phyloP scores from a whole-genome alignment of 495 filamentous ascomycete species.

The Daldinia vernicosa region DNA sequence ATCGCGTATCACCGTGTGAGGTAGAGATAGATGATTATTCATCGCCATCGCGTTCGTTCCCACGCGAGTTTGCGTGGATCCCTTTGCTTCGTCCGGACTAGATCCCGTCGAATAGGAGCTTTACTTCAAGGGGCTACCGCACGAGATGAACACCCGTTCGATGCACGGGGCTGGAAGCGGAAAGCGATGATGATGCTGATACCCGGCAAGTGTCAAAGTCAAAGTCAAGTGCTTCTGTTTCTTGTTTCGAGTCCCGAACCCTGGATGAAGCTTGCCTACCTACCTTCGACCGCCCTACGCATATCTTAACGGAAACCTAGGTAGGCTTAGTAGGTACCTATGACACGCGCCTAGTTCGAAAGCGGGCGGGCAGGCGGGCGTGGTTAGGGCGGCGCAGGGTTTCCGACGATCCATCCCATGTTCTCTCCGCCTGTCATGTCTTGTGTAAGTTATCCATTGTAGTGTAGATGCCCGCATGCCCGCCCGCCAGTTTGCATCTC shows the following conservation, averaged over 20 bases:
- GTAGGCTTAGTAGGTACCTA: too few relatives aligned
- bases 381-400: background rate
- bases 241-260: background rate
- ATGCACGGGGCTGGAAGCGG: conserved; percentile 36
- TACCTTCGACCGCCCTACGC: too few relatives aligned
- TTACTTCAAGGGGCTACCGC: background rate
- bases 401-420: conserved; percentile 3
- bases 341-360: background rate
- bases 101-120: conserved; percentile 23
- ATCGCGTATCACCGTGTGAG: background rate
- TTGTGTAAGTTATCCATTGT: background rate
- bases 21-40: too few relatives aligned
- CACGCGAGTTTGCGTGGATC: background rate
- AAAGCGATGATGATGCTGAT: conserved; percentile 1
- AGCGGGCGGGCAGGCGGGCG: background rate
- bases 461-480: background rate
- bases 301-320: background rate
- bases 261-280: too few relatives aligned
- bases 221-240: background rate
- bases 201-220: background rate
- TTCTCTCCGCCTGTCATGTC: background rate
- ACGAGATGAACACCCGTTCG: conserved; percentile 13
- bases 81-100: background rate
- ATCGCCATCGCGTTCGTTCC: background rate
- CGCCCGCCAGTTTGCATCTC: conserved; percentile 6